A percentile compares a stretch with the other conserved stretches of the same genome.
phyloP scores from a whole-genome alignment of 176 grass and related monocot genomes.

The Triticum aestivum region DNA sequence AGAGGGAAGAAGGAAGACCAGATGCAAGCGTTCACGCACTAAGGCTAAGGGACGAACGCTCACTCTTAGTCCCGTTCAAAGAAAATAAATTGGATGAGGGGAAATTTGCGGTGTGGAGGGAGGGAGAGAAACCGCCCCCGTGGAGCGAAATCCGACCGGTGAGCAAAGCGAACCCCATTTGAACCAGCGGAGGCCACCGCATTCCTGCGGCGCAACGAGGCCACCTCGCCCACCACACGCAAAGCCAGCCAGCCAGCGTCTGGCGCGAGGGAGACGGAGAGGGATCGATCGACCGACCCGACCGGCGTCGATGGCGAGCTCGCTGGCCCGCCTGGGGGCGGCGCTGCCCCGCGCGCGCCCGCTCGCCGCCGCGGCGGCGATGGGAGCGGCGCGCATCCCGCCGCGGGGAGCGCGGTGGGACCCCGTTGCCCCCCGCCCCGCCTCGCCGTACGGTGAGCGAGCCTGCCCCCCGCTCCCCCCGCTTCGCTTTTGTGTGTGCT shows the following conservation, averaged over 20 bases:
- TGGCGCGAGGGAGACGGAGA: not conserved
- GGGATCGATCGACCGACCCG: not conserved
- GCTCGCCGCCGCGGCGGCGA: not conserved
- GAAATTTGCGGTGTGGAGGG: not conserved
- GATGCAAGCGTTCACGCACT: no score
- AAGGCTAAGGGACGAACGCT: no score
- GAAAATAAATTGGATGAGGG: not conserved
- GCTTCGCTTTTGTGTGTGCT: no score
- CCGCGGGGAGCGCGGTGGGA: not conserved
- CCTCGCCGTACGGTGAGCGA: no score
- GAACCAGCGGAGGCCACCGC: slow-evolving; percentile 24
- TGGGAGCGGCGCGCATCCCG: not conserved
- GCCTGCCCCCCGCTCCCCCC: no score
- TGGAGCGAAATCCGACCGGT: slow-evolving; percentile 29
- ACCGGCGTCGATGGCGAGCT: slow-evolving; percentile 31
- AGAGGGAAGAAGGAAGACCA: no score
- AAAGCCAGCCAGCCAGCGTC: not conserved
- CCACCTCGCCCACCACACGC: not conserved
- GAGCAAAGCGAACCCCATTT: not conserved
- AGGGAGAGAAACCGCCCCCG: not conserved
- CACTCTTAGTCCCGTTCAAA: no score
- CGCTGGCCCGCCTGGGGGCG: slow-evolving; percentile 44
- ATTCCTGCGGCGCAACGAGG: slow-evolving; percentile 7
- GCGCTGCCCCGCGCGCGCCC: slow-evolving; percentile 36
- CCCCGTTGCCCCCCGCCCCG: no score